phyloP scores from a whole-genome alignment of 2,329 filamentous ascomycete genomes.

The Rhynchosporium agropyri region DNA sequence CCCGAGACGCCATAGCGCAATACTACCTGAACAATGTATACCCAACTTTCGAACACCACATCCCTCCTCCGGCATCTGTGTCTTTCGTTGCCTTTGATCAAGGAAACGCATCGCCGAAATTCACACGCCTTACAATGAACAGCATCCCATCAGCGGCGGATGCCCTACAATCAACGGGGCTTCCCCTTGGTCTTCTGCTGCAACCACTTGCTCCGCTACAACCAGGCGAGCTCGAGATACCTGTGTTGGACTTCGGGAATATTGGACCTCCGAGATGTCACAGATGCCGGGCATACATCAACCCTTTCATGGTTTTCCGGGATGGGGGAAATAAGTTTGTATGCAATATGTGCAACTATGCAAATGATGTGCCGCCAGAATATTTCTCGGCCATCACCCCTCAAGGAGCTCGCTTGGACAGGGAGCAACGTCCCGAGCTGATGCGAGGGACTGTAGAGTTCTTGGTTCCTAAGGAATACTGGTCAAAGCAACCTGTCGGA shows the following conservation, averaged over 20 bases:
- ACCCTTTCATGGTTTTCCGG: constrained; percentile 98
- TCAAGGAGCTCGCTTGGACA: constrained; percentile 82
- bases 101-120: constrained; percentile 94
- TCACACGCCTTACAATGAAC: constrained; percentile 87
- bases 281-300: constrained; percentile 94
- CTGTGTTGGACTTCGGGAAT: constrained; percentile 94
- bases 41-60: constrained; percentile 91
- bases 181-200: constrained; percentile 84
- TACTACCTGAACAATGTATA: constrained; percentile 88
- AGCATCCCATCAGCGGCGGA: constrained; percentile 86
- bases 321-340: constrained; percentile 95
- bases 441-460: constrained; percentile 94
- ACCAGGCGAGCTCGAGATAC: constrained; percentile 82
- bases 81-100: constrained; percentile 96
- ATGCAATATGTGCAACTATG: constrained; percentile 97
- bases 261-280: constrained; percentile 86
- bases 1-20: constrained; percentile 79
- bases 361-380: constrained; percentile 88
- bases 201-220: constrained; percentile 86
- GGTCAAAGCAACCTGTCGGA: constrained; percentile 90
- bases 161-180: constrained; percentile 74
- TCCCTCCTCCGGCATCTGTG: constrained; percentile 84
- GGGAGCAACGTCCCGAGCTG: constrained; percentile 86
- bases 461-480: constrained; percentile 97
- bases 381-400: constrained; percentile 93